These are phyloP conservation scores for Anthoceros angustus DNA, from an alignment of 225 moss, liverwort and hornwort species.

Conservation along the genomic window DNA sequence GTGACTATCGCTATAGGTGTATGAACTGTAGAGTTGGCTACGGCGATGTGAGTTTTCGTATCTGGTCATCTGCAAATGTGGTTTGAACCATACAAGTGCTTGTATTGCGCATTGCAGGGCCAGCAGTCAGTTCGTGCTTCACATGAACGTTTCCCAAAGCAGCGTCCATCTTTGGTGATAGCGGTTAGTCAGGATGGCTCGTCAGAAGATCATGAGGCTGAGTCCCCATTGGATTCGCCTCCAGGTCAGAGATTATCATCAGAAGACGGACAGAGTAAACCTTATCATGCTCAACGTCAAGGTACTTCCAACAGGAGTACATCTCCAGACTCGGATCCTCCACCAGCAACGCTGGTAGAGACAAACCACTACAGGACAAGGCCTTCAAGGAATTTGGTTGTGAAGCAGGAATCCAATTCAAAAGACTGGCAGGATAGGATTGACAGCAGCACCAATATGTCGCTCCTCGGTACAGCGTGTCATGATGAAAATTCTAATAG, in stretches of 20 bases:
- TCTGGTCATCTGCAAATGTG: background rate
- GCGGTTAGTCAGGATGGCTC: background rate
- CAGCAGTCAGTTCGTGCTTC: background rate
- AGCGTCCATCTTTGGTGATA: background rate
- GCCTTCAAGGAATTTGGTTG: background rate
- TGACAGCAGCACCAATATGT: background rate
- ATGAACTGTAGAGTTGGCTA: background rate
- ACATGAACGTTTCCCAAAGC: background rate
- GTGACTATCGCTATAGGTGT: too few relatives aligned
- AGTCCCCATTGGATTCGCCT: background rate
- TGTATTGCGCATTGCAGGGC: background rate
- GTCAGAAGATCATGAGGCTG: background rate
- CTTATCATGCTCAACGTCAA: background rate
- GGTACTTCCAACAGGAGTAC: background rate
- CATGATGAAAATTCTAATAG: too few relatives aligned
- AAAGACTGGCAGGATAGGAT: background rate
- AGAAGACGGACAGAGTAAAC: background rate
- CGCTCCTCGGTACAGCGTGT: background rate
- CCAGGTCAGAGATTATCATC: background rate
- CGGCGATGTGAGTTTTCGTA: background rate
- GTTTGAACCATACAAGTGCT: background rate
- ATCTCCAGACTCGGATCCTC: background rate
- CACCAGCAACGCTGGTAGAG: background rate
- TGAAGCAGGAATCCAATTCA: background rate
- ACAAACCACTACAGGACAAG: background rate